phyloP scores from a whole-genome alignment of 2,329 filamentous ascomycete genomes.

The Penicillium sp. region DNA sequence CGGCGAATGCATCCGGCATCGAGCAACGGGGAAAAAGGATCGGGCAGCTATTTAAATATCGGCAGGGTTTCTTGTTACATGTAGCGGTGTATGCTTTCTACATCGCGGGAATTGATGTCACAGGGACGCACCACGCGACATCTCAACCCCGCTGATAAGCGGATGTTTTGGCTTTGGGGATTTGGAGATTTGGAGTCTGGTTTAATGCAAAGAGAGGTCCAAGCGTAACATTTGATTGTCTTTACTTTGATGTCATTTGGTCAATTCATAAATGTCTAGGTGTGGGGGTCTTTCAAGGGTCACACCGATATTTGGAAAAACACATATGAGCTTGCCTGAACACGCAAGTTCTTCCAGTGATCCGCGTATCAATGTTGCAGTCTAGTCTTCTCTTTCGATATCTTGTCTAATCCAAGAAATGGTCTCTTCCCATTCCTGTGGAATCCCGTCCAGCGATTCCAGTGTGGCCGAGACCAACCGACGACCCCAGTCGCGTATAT shows the following conservation, averaged over 20 bases:
- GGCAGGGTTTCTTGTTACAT: neutral
- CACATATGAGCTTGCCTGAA: neutral
- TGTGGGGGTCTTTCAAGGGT: too few species aligned
- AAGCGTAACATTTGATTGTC: neutral
- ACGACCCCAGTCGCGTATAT: slow-evolving; percentile 33
- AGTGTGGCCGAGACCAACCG: slow-evolving; percentile 31
- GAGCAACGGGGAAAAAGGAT: neutral
- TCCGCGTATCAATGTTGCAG: neutral
- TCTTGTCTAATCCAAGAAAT: slow-evolving; percentile 30
- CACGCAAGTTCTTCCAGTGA: too few species aligned
- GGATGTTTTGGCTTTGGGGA: neutral
- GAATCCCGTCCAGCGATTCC: slow-evolving; percentile 27
- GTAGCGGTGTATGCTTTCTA: neutral
- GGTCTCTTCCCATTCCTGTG: slow-evolving; percentile 28
- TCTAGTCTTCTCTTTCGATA: slow-evolving; percentile 19
- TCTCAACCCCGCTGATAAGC: slow-evolving; percentile 15
- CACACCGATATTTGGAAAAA: too few species aligned
- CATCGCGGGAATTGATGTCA: neutral
- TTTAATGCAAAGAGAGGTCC: neutral
- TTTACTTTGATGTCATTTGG: neutral
- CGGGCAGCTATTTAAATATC: neutral
- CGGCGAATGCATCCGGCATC: neutral
- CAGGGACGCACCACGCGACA: neutral
- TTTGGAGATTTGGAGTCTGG: neutral
- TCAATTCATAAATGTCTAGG: too few species aligned